These are phyloP conservation scores for Fusarium tanahbumbuense DNA, from an alignment of 2,329 filamentous ascomycete species.

Conservation along the genomic window DNA sequence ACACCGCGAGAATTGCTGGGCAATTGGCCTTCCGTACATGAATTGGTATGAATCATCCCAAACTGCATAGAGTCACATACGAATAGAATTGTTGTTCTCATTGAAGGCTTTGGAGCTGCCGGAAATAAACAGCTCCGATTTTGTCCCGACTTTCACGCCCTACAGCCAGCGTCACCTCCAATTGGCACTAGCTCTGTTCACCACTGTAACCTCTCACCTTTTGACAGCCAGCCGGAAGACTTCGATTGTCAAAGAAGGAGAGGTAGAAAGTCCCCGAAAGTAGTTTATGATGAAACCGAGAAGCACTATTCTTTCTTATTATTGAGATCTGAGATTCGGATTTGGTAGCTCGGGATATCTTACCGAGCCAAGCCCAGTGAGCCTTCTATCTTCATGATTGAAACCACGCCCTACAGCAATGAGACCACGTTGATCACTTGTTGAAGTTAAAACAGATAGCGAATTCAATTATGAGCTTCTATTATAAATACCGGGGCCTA, in stretches of 20 bases:
- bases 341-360: not conserved
- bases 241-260: too few relatives aligned
- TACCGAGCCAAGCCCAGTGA: not conserved
- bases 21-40: not conserved
- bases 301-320: not conserved
- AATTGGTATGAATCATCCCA: not conserved
- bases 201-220: not conserved
- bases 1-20: not conserved
- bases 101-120: not conserved
- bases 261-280: too few relatives aligned
- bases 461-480: not conserved
- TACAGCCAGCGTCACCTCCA: not conserved
- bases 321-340: not conserved
- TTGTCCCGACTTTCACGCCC: conserved; percentile 24
- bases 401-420: not conserved
- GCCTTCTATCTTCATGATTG: not conserved
- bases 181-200: not conserved
- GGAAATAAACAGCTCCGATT: conserved; percentile 12
- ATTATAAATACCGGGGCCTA: not conserved
- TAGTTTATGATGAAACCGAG: too few relatives aligned
- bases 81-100: not conserved
- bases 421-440: not conserved
- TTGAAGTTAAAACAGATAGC: not conserved
- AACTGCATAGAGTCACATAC: not conserved
- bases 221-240: not conserved